phyloP scores from a whole-genome alignment of 352 stramenopile genomes.

The Pythium pyrilobum region DNA sequence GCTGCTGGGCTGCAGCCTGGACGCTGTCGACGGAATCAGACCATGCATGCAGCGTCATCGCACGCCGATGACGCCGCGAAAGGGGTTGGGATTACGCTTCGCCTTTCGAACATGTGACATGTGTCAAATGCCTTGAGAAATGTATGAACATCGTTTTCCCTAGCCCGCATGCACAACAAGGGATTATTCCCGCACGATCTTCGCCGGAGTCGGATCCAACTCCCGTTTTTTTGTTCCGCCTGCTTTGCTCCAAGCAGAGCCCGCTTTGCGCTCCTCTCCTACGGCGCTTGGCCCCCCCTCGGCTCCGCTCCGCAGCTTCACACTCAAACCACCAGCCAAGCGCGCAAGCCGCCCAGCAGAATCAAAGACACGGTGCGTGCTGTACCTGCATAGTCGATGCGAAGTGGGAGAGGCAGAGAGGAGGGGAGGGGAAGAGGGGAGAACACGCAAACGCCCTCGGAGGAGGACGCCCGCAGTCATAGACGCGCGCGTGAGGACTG shows the following conservation, averaged over 20 bases:
- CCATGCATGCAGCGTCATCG: conserved; percentile 11
- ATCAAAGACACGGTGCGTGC: background rate
- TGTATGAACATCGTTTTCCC: conserved; percentile 1
- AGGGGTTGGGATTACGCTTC: background rate
- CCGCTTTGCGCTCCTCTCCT: background rate
- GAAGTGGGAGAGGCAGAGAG: background rate
- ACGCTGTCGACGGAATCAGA: background rate
- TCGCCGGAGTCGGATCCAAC: background rate
- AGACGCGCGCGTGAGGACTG: background rate
- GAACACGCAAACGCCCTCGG: too few species aligned
- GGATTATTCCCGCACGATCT: conserved; percentile 7
- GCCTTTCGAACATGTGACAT: conserved; percentile 12
- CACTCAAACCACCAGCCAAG: conserved; percentile 11
- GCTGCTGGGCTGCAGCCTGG: background rate
- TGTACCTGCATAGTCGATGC: too few species aligned
- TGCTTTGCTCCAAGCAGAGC: conserved; percentile 15
- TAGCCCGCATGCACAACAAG: background rate
- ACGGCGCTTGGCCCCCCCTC: background rate
- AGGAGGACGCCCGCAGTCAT: background rate
- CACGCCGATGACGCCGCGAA: background rate
- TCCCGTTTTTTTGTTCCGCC: conserved; percentile 20
- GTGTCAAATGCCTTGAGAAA: conserved; percentile 1
- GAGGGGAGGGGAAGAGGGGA: too few species aligned
- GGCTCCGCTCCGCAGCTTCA: conserved; percentile 4
- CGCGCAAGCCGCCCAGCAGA: conserved; percentile 5